Evolutionary conservation across 768 basidiomycete genomes (phyloP).

Genomic region (Hygrocybe punicea): DNA sequence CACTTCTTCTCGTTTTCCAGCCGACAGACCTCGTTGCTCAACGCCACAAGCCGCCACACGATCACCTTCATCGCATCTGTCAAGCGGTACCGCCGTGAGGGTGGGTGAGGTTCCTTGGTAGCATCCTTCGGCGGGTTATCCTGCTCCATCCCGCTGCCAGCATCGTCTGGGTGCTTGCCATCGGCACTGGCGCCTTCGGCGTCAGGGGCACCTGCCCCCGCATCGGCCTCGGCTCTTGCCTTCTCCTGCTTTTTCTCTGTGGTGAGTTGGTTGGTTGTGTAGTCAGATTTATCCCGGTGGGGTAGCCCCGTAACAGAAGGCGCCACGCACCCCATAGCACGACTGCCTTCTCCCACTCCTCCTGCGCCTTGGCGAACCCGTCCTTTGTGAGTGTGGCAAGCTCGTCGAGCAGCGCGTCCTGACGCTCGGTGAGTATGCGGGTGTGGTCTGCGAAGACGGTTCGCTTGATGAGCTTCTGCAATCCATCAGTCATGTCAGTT

Average conservation of each 20-base stretch:
- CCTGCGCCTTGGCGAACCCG: slow-evolving; percentile 64
- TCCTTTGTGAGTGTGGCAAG: slow-evolving; percentile 59
- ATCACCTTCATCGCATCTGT: slow-evolving; percentile 77
- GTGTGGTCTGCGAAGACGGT: slow-evolving; percentile 78
- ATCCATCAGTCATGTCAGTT: no score
- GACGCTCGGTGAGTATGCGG: slow-evolving; percentile 59
- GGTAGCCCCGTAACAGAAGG: neutral
- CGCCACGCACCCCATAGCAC: slow-evolving; percentile 58
- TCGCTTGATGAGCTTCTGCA: slow-evolving; percentile 87
- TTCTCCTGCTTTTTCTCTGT: slow-evolving; percentile 60
- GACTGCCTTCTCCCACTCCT: slow-evolving; percentile 74
- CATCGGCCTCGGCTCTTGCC: slow-evolving; percentile 34
- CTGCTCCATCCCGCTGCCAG: slow-evolving; percentile 33
- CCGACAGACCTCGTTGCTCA: slow-evolving; percentile 81
- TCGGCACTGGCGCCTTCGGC: slow-evolving; percentile 22
- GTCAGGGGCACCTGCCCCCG: slow-evolving; percentile 35
- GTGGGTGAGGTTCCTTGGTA: slow-evolving; percentile 48
- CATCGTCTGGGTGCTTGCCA: slow-evolving; percentile 45
- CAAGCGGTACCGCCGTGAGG: slow-evolving; percentile 71
- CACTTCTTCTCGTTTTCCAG: slow-evolving; percentile 65
- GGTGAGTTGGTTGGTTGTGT: neutral
- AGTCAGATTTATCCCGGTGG: neutral
- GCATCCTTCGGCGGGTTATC: slow-evolving; percentile 22
- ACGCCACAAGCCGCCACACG: slow-evolving; percentile 75
- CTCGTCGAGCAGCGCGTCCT: slow-evolving; percentile 64